Evolutionary conservation across 306 rosid species (phyloP).

Genomic region (Coriaria nepalensis): DNA sequence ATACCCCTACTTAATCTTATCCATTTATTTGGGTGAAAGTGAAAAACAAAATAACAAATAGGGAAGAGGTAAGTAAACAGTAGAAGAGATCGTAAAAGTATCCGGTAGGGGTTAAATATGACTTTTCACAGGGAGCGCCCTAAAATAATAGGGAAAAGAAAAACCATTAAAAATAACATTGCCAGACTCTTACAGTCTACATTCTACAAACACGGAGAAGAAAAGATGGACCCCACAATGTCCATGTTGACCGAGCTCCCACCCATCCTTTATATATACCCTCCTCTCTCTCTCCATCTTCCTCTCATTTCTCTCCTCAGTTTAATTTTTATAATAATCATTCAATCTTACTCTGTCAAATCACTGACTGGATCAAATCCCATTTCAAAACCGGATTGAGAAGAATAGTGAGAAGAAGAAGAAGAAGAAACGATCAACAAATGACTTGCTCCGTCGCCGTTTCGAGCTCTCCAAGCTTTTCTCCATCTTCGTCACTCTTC

Average conservation of each 20-base stretch:
- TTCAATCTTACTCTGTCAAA: background rate
- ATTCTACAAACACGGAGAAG: constrained; percentile 9
- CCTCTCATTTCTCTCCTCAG: background rate
- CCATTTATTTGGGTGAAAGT: no score
- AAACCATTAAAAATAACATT: background rate
- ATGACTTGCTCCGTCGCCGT: constrained; percentile 80
- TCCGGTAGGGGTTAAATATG: no score
- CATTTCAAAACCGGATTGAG: no score
- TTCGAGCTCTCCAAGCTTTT: constrained; percentile 68
- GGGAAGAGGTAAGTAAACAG: no score
- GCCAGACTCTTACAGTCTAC: background rate
- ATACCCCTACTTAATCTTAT: no score
- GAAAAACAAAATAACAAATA: no score
- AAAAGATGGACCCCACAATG: constrained; percentile 5
- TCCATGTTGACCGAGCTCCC: background rate
- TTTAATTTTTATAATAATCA: background rate
- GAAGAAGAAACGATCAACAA: background rate
- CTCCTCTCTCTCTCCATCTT: background rate
- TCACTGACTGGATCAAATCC: no score
- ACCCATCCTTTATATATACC: background rate
- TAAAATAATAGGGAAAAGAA: background rate
- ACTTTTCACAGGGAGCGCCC: no score
- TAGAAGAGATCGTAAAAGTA: no score
- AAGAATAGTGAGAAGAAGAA: background rate
- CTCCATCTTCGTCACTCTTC: constrained; percentile 55